These are phyloP conservation scores for Penicillium diatomitis DNA, from an alignment of 495 filamentous ascomycete species.

Conservation along the genomic window DNA sequence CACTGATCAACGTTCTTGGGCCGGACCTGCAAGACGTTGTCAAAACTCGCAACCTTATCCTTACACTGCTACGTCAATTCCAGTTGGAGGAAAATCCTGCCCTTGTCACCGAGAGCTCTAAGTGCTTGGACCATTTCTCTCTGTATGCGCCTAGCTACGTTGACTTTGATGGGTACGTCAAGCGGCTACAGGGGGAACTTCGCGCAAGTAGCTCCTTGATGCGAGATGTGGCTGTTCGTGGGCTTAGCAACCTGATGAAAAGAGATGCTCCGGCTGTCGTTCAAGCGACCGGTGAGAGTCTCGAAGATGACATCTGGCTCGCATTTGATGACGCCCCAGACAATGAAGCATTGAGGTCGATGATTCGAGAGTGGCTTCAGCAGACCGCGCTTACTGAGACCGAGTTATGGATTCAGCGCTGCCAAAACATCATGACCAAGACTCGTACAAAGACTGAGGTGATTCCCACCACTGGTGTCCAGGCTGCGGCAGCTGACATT, in stretches of 20 bases:
- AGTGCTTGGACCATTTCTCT: conserved; percentile 83
- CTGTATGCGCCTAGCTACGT: conserved; percentile 85
- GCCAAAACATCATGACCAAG: conserved; percentile 81
- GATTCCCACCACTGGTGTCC: conserved; percentile 35
- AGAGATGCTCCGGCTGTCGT: conserved; percentile 75
- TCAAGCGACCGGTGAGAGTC: conserved; percentile 55
- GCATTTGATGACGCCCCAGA: conserved; percentile 67
- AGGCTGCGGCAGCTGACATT: conserved; percentile 57
- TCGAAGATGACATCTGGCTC: conserved; percentile 90
- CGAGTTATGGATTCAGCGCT: conserved; percentile 74
- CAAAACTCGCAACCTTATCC: conserved; percentile 84
- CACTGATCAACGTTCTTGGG: conserved; percentile 88
- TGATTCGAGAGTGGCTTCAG: conserved; percentile 83
- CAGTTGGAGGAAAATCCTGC: conserved; percentile 65
- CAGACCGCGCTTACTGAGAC: conserved; percentile 76
- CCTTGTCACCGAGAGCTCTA: conserved; percentile 67
- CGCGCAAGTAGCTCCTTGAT: conserved; percentile 56
- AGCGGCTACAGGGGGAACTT: conserved; percentile 67
- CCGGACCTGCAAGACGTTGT: conserved; percentile 89
- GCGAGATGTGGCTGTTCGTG: conserved; percentile 74
- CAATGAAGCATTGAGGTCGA: conserved; percentile 67
- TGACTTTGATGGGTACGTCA: conserved; percentile 74
- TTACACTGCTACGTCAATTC: conserved; percentile 78
- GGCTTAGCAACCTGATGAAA: conserved; percentile 91
- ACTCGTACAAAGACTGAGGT: conserved; percentile 53